A percentile compares a stretch with the other conserved stretches of the same genome.
phyloP scores from a whole-genome alignment of 805 yeast genomes.

The Metschnikowia matae region DNA sequence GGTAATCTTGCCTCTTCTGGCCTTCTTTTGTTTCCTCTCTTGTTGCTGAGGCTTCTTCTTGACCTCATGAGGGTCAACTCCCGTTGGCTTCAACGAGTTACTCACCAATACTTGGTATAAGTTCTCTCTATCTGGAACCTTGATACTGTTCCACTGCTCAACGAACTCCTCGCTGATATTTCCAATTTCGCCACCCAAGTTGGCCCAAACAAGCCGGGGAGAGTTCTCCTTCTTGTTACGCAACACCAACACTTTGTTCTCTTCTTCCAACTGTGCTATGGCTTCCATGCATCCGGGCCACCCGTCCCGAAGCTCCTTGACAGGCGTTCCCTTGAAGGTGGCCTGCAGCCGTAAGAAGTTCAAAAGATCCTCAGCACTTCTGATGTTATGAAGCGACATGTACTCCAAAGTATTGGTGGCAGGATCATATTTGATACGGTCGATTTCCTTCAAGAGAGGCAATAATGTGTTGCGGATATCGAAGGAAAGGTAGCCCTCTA shows the following conservation, averaged over 20 bases:
- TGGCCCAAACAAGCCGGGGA: constrained; percentile 92
- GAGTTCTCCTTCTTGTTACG: constrained; percentile 90
- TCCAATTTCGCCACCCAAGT: constrained; percentile 68
- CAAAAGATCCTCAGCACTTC: constrained; percentile 72
- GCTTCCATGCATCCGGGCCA: constrained; percentile 89
- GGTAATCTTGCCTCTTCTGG: constrained; percentile 90
- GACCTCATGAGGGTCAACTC: constrained; percentile 94
- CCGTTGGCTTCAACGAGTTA: constrained; percentile 91
- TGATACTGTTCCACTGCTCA: constrained; percentile 72
- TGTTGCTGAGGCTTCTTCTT: constrained; percentile 56
- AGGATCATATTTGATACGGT: constrained; percentile 68
- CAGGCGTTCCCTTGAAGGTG: constrained; percentile 82
- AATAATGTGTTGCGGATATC: constrained; percentile 61
- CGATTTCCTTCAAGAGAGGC: constrained; percentile 69
- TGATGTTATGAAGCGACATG: constrained; percentile 83
- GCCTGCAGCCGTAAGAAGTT: constrained; percentile 72
- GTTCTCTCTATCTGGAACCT: constrained; percentile 77
- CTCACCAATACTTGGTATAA: constrained; percentile 73
- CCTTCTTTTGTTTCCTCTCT: constrained; percentile 81
- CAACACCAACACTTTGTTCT: constrained; percentile 73
- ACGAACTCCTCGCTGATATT: constrained; percentile 78
- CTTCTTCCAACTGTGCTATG: constrained; percentile 71
- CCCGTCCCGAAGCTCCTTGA: constrained; percentile 81
- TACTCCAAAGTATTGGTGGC: constrained; percentile 69
- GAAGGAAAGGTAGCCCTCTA: constrained; percentile 63